Evolutionary conservation across 1,284 basidiomycete species (phyloP).

Genomic region (Microbotryum intermedium): DNA sequence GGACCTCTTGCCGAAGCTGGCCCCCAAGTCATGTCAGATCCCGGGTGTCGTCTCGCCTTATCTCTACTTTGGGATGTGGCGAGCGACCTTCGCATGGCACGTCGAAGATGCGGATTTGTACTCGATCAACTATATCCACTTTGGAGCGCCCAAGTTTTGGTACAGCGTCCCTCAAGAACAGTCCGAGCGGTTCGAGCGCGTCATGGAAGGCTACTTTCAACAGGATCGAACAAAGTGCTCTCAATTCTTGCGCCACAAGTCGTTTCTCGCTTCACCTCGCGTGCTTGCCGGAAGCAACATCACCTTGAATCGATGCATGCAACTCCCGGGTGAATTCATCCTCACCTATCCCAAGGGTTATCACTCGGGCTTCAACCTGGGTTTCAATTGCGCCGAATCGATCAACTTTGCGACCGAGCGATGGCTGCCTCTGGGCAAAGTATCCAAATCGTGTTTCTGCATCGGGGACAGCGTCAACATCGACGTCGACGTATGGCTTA

Average conservation of each 20-base stretch:
- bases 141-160: conserved; percentile 93
- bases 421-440: neutral
- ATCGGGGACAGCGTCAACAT: conserved; percentile 74
- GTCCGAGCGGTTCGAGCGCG: conserved; percentile 64
- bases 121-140: conserved; percentile 98
- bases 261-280: conserved; percentile 84
- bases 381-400: conserved; percentile 94
- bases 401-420: conserved; percentile 90
- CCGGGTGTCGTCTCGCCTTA: conserved; percentile 97
- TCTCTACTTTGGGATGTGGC: conserved; percentile 99
- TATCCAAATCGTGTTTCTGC: conserved; percentile 71
- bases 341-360: conserved; percentile 69
- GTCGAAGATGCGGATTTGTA: conserved; percentile 84
- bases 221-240: conserved; percentile 72
- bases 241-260: conserved; percentile 94
- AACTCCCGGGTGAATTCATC: conserved; percentile 86
- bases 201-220: conserved; percentile 80
- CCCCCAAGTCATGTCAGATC: conserved; percentile 52
- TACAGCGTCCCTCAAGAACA: conserved; percentile 86
- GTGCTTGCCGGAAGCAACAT: conserved; percentile 71
- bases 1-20: conserved; percentile 75
- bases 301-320: conserved; percentile 77
- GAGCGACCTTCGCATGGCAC: conserved; percentile 97
- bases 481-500: conserved; percentile 61
- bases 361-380: conserved; percentile 80